Evolutionary conservation across 2,329 filamentous ascomycete species (phyloP).

Genomic region (Talaromyces funiculosus): DNA sequence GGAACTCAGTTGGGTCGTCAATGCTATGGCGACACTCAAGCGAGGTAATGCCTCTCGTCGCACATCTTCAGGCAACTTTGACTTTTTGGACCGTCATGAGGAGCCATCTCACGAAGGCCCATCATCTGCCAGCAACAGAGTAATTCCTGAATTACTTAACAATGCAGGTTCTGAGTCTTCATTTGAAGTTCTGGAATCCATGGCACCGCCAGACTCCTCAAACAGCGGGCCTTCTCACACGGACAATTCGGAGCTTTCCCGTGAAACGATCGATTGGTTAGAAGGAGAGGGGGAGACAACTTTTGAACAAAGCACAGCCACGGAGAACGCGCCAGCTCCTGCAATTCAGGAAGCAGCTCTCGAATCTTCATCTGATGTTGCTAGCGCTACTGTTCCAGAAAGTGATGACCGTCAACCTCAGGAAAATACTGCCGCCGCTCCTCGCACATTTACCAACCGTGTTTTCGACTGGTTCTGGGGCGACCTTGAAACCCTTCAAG

Average conservation of each 20-base stretch:
- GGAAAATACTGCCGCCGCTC: constrained; percentile 15
- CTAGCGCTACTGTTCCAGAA: neutral
- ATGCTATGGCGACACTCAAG: constrained; percentile 42
- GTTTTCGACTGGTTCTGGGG: constrained; percentile 44
- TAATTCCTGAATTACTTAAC: neutral
- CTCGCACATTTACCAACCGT: constrained; percentile 21
- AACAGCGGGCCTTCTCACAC: neutral
- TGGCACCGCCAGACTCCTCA: neutral
- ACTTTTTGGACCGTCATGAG: neutral
- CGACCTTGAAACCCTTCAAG: constrained; percentile 27
- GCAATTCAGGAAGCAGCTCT: neutral
- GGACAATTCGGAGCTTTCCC: neutral
- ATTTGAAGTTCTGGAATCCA: neutral
- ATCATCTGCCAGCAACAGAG: neutral
- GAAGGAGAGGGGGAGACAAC: neutral
- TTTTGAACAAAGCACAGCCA: neutral
- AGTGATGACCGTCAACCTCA: neutral
- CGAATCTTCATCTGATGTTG: neutral
- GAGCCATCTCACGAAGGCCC: constrained; percentile 1
- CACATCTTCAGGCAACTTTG: neutral
- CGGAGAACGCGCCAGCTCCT: neutral
- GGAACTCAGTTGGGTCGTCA: constrained; percentile 56
- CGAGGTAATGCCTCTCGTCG: neutral
- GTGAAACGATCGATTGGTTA: neutral
- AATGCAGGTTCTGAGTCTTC: neutral